phyloP scores from a whole-genome alignment of 1,139 yeast species.

The Suhomyces yuchorum region DNA sequence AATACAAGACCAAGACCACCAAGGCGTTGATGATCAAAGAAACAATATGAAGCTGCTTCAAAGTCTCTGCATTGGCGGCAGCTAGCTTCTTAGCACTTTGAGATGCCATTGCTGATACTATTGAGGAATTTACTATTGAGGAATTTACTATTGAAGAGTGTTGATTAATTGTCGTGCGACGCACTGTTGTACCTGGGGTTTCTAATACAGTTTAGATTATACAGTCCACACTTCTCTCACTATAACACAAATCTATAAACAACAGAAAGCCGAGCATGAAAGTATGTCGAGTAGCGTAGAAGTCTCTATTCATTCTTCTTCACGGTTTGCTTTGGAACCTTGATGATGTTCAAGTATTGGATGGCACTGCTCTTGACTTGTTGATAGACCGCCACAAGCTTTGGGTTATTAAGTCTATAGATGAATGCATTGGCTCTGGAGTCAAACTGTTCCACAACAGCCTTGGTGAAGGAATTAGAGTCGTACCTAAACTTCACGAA shows the following conservation, averaged over 20 bases:
- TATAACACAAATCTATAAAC: conserved; percentile 5
- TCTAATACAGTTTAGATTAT: neutral
- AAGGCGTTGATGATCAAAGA: conserved; percentile 48
- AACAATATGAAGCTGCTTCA: conserved; percentile 56
- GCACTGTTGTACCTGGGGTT: neutral
- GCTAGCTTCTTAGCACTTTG: conserved; percentile 70
- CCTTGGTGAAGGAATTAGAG: conserved; percentile 43
- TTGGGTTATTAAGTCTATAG: conserved; percentile 21
- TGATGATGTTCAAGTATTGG: conserved; percentile 14
- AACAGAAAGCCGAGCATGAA: neutral
- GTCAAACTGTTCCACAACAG: conserved; percentile 45
- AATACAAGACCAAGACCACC: conserved; percentile 40
- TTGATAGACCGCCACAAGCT: conserved; percentile 12
- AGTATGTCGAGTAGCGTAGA: neutral
- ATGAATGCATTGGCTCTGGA: conserved; percentile 30
- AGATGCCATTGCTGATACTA: conserved; percentile 37
- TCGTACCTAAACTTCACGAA: conserved; percentile 51
- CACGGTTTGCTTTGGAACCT: conserved; percentile 12
- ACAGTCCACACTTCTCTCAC: neutral
- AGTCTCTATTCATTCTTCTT: conserved; percentile 9
- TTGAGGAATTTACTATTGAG: neutral
- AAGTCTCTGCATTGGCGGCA: conserved; percentile 51
- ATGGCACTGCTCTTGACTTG: conserved; percentile 11
- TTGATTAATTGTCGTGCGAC: conserved; percentile 4
- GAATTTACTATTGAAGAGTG: neutral